Evolutionary conservation across 495 filamentous ascomycete species (phyloP), one percentile per base, ranked within the genome.

Genomic region (Hypoxylon rickii): DNA sequence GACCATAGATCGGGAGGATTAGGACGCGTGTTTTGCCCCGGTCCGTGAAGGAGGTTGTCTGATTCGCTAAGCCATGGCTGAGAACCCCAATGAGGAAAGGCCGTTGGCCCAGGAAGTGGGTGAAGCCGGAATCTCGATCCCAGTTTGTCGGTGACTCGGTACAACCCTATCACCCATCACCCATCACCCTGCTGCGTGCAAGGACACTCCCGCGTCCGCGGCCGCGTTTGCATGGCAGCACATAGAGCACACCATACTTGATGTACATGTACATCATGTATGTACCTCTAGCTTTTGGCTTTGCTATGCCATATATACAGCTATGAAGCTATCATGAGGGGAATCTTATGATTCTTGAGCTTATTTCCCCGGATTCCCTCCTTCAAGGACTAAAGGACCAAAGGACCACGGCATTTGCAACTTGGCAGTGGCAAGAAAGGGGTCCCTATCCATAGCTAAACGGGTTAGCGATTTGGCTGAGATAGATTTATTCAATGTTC

Each of bases 51-150:
- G 20, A 19, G 41, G 21, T 8, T 21, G n/a, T 12, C 36, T 58
- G 44, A 63, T 58, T 63, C 44, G 59, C 32, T 21, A 4, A 24
- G 12, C 12, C 18, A 12, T 45, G 53, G 48, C 38, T 44, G 48
- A 45, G 36, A 49, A 40, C 20, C 59, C 53, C 53, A 58, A 57
- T 58, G 38, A 45, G 49, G 49, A 29, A 58, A 58, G 38, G 38
- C 20, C 12, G 29, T 36, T 13, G 55, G 29, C 44, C 43, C 45
- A 22, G 38, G 11, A 4, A 12, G 44, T 63, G 59, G 59, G 59
- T 63, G 24, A 63, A 58, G 47, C 44, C 59, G 59, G 59, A 63
- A 63, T 47, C 47, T 49, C 37, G 20, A 63, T 57, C 59, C 59
- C 59, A 63, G 59, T 38, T 44, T 63, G 53, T 58, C 59, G 59